A percentile compares a stretch with the other conserved stretches of the same genome.
phyloP scores from a whole-genome alignment of 345 rosid genomes.

The Euphorbia tirucalli region DNA sequence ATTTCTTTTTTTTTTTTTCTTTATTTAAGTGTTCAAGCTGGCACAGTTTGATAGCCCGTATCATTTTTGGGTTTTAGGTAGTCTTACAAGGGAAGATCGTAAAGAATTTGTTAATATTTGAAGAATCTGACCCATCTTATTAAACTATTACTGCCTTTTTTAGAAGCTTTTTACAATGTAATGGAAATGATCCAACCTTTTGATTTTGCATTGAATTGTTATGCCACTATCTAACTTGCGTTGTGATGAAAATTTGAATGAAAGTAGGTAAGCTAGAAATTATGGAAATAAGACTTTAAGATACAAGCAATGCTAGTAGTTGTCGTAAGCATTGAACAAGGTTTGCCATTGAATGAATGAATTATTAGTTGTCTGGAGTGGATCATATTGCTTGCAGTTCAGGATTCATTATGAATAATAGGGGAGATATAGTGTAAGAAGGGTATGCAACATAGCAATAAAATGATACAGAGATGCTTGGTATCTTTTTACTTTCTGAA shows the following conservation, averaged over 20 bases:
- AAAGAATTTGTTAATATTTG: not conserved
- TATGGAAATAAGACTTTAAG: not conserved
- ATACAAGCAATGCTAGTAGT: not conserved
- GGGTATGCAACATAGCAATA: not conserved
- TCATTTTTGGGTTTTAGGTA: not conserved
- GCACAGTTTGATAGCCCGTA: too few species aligned
- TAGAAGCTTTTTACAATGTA: not conserved
- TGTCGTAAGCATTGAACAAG: not conserved
- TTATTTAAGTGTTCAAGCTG: not conserved
- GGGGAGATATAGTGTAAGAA: not conserved
- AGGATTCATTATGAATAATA: not conserved
- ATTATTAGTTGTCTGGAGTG: not conserved
- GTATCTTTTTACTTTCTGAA: too few species aligned
- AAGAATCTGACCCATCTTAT: not conserved
- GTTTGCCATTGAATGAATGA: not conserved
- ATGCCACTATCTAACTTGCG: not conserved
- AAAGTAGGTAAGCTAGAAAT: not conserved
- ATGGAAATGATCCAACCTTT: not conserved
- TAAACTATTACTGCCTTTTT: not conserved
- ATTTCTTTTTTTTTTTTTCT: too few species aligned
- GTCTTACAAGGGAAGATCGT: not conserved
- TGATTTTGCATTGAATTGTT: not conserved
- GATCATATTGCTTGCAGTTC: not conserved
- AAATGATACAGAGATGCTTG: too few species aligned
- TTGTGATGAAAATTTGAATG: not conserved